phyloP scores from a whole-genome alignment of 1,284 basidiomycete species.

The Cryptococcus deneoformans region DNA sequence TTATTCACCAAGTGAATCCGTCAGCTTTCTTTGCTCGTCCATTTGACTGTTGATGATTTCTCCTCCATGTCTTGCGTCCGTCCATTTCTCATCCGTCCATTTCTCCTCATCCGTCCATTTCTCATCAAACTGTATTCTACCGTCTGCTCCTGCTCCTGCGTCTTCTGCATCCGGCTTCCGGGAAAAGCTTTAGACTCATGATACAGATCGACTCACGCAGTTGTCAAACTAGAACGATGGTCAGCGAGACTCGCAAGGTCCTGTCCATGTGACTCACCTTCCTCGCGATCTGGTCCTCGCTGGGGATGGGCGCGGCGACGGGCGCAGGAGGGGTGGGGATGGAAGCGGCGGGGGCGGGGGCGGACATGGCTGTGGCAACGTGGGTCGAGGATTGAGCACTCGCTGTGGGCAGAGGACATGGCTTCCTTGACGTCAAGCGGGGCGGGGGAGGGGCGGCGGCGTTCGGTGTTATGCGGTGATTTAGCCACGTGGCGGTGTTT shows the following conservation, averaged over 20 bases:
- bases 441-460: not conserved
- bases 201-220: conserved; percentile 60
- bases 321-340: conserved; percentile 21
- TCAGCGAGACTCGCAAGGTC: not conserved
- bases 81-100: not conserved
- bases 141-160: too few species aligned
- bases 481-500: not conserved
- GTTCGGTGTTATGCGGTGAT: not conserved
- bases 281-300: conserved; percentile 79
- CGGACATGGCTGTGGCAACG: conserved; percentile 16
- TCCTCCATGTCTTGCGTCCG: too few species aligned
- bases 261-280: conserved; percentile 59
- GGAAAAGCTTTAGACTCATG: too few species aligned
- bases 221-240: conserved; percentile 70
- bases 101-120: too few species aligned
- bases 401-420: not conserved
- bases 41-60: too few species aligned
- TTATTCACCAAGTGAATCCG: not conserved
- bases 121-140: too few species aligned
- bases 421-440: not conserved
- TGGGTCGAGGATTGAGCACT: conserved; percentile 1
- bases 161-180: too few species aligned
- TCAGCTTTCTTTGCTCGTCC: not conserved
- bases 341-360: conserved; percentile 13
- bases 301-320: conserved; percentile 61